These are phyloP conservation scores for Camelina neglecta DNA, from an alignment of 345 rosid genomes.

Conservation along the genomic window DNA sequence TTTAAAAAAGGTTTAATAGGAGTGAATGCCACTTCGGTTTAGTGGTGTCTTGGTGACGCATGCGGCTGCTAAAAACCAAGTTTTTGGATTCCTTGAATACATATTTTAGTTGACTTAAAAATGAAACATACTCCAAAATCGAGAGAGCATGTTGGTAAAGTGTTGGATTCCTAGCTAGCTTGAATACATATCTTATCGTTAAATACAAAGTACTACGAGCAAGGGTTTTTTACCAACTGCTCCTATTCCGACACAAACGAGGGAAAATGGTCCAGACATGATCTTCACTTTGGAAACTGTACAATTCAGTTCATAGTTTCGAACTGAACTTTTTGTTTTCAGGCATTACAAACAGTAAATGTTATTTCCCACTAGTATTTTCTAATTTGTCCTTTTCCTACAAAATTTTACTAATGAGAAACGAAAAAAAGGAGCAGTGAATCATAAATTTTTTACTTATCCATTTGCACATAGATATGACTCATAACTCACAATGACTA, in stretches of 20 bases:
- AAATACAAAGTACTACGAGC: neutral
- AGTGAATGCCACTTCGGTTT: constrained; percentile 26
- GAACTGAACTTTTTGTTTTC: constrained; percentile 5
- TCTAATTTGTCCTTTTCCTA: neutral
- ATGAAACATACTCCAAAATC: neutral
- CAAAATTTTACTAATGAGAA: neutral
- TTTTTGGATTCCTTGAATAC: constrained; percentile 7
- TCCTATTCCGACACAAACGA: constrained; percentile 12
- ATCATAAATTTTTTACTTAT: constrained; percentile 25
- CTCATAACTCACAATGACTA: constrained; percentile 28
- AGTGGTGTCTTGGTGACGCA: constrained; percentile 45
- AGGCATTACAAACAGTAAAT: constrained; percentile 1
- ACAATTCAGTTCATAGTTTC: constrained; percentile 5
- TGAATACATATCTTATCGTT: neutral
- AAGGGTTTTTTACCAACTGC: neutral
- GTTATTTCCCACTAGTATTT: neutral
- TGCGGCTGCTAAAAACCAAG: constrained; percentile 30
- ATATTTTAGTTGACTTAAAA: constrained; percentile 13
- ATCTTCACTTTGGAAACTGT: constrained; percentile 20
- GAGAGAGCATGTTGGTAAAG: too few relatives aligned
- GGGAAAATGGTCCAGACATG: constrained; percentile 17
- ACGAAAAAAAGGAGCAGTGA: neutral
- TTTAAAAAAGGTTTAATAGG: neutral
- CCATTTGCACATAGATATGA: constrained; percentile 31
- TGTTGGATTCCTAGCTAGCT: neutral